Evolutionary conservation across 1,284 basidiomycete species (phyloP).

Genomic region (Butyriboletus appendiculatus): DNA sequence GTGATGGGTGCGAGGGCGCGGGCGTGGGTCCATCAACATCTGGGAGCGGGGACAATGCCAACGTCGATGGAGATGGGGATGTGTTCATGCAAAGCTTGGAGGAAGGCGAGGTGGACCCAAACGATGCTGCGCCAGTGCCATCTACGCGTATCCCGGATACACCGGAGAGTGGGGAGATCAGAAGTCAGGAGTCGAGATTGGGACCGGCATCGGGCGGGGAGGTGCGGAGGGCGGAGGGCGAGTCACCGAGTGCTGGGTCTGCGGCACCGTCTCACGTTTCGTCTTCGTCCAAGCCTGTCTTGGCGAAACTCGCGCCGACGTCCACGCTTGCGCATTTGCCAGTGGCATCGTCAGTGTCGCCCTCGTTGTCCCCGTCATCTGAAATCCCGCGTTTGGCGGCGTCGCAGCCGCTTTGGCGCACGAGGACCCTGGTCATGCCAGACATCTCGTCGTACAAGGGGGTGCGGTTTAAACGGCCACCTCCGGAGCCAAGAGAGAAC

Average conservation of each 20-base stretch:
- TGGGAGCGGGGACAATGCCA: neutral
- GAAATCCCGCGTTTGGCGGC: neutral
- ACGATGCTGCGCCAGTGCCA: neutral
- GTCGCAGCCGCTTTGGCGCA: neutral
- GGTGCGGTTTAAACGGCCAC: constrained; percentile 21
- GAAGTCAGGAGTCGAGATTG: neutral
- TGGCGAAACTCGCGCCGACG: neutral
- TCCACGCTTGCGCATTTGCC: neutral
- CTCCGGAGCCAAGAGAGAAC: constrained; percentile 15
- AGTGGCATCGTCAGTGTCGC: neutral
- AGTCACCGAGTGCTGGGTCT: neutral
- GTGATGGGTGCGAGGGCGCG: neutral
- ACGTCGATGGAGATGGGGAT: constrained; percentile 2
- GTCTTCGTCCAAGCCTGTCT: neutral
- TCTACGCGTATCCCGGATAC: neutral
- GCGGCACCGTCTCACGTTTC: neutral
- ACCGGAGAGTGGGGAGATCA: constrained; percentile 22
- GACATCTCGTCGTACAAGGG: constrained; percentile 27
- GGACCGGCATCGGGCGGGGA: neutral
- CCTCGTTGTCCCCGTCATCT: neutral
- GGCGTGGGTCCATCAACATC: neutral
- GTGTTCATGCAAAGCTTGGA: constrained; percentile 10
- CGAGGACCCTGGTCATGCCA: constrained; percentile 18
- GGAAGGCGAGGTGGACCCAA: constrained; percentile 23
- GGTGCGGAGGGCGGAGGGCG: neutral